Conservation (phyloP, 1,139 yeast species). For the Wickerhamomyces sp. region DNA sequence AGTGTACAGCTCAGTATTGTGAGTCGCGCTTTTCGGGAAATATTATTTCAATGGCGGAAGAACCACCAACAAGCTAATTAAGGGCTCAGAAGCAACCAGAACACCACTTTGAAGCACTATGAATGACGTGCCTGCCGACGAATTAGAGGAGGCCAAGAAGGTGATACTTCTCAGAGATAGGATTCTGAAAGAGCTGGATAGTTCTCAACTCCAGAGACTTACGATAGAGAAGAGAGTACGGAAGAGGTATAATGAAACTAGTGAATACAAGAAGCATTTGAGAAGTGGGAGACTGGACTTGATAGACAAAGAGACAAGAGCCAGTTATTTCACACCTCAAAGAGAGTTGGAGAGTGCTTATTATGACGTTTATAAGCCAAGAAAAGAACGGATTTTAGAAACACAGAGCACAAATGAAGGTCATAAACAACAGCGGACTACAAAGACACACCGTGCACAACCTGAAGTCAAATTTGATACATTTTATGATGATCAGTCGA, state of each 20-base stretch:
- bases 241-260: conserved; percentile 8
- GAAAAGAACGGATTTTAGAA: conserved; percentile 13
- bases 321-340: conserved; percentile 11
- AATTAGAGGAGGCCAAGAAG: conserved; percentile 10
- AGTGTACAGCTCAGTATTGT: too few relatives aligned
- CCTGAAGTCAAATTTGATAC: background rate
- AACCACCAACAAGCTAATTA: too few relatives aligned
- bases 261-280: conserved; percentile 13
- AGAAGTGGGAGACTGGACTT: conserved; percentile 20
- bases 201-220: conserved; percentile 9
- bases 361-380: conserved; percentile 16
- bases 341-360: conserved; percentile 12
- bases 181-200: conserved; percentile 1
- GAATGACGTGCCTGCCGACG: conserved; percentile 1
- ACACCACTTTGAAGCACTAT: background rate
- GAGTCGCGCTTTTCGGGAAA: too few relatives aligned
- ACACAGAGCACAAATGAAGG: background rate
- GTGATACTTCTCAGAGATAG: conserved; percentile 14
- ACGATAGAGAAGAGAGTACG: conserved; percentile 15
- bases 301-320: conserved; percentile 12
- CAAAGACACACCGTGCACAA: background rate
- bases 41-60: too few relatives aligned
- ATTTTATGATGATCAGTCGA: conserved; percentile 5
- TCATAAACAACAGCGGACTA: background rate
- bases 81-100: background rate